These are phyloP conservation scores for Ustilago vetiveriae DNA, from an alignment of 1,284 basidiomycete species.

Conservation along the genomic window DNA sequence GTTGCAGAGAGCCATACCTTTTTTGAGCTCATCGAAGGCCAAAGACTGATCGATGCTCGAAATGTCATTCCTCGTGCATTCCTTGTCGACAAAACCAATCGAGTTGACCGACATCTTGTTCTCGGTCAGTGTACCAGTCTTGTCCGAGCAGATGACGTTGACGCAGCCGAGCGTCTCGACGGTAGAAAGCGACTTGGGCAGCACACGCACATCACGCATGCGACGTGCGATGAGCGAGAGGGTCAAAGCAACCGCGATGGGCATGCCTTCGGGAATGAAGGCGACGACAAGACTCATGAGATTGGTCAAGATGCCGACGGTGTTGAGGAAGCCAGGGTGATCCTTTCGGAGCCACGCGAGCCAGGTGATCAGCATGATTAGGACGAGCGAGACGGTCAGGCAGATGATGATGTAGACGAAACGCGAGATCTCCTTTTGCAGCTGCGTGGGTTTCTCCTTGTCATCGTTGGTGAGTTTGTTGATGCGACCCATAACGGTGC, in stretches of 20 bases:
- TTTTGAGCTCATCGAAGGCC: slow-evolving; percentile 60
- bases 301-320: slow-evolving; percentile 72
- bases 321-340: slow-evolving; percentile 73
- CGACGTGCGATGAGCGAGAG: slow-evolving; percentile 78
- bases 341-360: slow-evolving; percentile 69
- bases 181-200: slow-evolving; percentile 74
- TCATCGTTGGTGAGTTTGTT: slow-evolving; percentile 47
- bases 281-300: slow-evolving; percentile 77
- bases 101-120: slow-evolving; percentile 70
- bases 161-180: slow-evolving; percentile 77
- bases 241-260: slow-evolving; percentile 76
- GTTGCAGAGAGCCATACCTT: slow-evolving; percentile 74
- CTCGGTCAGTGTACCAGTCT: slow-evolving; percentile 78
- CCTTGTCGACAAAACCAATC: slow-evolving; percentile 68
- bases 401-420: slow-evolving; percentile 69
- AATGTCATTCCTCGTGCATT: slow-evolving; percentile 31
- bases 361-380: slow-evolving; percentile 72
- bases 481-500: slow-evolving; percentile 71
- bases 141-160: slow-evolving; percentile 77
- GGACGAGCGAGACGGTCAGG: slow-evolving; percentile 71
- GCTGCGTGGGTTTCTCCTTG: slow-evolving; percentile 71
- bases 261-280: slow-evolving; percentile 75
- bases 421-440: slow-evolving; percentile 69
- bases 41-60: slow-evolving; percentile 18
- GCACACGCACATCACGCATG: slow-evolving; percentile 77